A percentile compares a stretch with the other conserved stretches of the same genome.
These are phyloP conservation scores for Pseudogymnoascus sp. DNA, from an alignment of 2,329 filamentous ascomycete genomes.

Conservation along the genomic window DNA sequence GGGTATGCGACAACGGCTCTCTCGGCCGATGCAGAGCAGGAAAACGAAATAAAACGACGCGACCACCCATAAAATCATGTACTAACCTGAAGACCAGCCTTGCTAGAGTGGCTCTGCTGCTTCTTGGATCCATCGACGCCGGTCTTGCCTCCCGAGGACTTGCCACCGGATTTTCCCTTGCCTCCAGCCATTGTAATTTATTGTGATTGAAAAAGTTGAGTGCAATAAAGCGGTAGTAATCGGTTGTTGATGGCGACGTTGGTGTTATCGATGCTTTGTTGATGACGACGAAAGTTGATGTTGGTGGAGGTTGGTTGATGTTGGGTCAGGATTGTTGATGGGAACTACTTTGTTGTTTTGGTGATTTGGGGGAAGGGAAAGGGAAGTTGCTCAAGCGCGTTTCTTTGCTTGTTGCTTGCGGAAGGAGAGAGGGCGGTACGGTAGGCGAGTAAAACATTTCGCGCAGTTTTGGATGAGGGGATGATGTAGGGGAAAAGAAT, in stretches of 20 bases:
- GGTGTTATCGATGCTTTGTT: conserved; percentile 15
- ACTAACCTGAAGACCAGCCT: conserved; percentile 31
- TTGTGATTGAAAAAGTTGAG: neutral
- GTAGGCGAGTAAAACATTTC: neutral
- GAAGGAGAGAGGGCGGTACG: neutral
- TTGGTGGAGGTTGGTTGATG: conserved; percentile 13
- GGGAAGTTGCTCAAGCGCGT: conserved; percentile 7
- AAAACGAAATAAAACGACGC: conserved; percentile 3
- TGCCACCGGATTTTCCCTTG: conserved; percentile 30
- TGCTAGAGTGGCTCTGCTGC: conserved; percentile 30
- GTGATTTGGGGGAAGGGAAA: conserved; percentile 1
- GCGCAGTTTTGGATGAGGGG: neutral
- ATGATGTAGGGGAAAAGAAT: neutral
- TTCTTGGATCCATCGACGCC: conserved; percentile 28
- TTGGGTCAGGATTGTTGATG: conserved; percentile 3
- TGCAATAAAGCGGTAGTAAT: conserved; percentile 6
- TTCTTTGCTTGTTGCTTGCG: conserved; percentile 6
- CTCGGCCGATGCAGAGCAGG: neutral
- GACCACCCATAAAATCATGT: conserved; percentile 6
- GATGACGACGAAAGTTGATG: conserved; percentile 15
- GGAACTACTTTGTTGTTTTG: conserved; percentile 7
- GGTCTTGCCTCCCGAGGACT: conserved; percentile 30
- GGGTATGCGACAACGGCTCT: conserved; percentile 9
- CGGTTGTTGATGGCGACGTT: conserved; percentile 11
- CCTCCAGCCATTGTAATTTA: conserved; percentile 27